These are phyloP conservation scores for Tylopilus sp. DNA, from an alignment of 768 basidiomycete genomes.

Conservation along the genomic window DNA sequence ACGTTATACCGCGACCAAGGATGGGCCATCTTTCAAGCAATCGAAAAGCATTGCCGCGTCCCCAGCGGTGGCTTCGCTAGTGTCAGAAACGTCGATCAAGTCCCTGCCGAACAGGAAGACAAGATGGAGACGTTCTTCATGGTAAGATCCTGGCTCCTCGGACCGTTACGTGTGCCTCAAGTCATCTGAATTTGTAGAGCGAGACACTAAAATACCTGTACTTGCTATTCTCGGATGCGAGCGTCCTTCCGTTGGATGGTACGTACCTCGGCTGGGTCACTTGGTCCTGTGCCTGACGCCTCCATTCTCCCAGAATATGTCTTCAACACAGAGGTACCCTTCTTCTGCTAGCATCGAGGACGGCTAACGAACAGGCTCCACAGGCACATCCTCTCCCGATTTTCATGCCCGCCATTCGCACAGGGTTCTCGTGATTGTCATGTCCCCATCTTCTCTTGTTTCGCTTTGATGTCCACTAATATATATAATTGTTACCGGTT, in stretches of 20 bases:
- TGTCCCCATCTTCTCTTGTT: background rate
- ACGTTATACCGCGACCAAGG: slow-evolving; percentile 75
- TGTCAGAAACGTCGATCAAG: slow-evolving; percentile 79
- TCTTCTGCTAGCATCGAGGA: background rate
- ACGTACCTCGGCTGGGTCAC: slow-evolving; percentile 30
- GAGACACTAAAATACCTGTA: slow-evolving; percentile 92
- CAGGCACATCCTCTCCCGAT: slow-evolving; percentile 73
- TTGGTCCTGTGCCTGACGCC: slow-evolving; percentile 6
- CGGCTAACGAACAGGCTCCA: background rate
- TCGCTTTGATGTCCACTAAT: background rate
- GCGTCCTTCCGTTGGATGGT: slow-evolving; percentile 72
- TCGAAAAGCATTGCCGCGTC: slow-evolving; percentile 77
- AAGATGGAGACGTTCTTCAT: slow-evolving; percentile 96
- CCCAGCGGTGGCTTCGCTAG: slow-evolving; percentile 81
- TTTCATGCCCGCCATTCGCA: slow-evolving; percentile 50
- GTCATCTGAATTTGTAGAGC: slow-evolving; percentile 44
- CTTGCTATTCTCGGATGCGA: slow-evolving; percentile 74
- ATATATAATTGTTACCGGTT: background rate
- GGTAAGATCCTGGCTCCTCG: slow-evolving; percentile 40
- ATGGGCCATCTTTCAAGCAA: slow-evolving; percentile 88
- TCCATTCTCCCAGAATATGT: slow-evolving; percentile 60
- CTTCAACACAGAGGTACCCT: slow-evolving; percentile 84
- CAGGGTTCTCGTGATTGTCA: slow-evolving; percentile 41
- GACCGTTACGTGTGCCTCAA: background rate
- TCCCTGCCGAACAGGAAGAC: slow-evolving; percentile 68